Evolutionary conservation across 805 yeast species (phyloP).

Genomic region (Candida orba): DNA sequence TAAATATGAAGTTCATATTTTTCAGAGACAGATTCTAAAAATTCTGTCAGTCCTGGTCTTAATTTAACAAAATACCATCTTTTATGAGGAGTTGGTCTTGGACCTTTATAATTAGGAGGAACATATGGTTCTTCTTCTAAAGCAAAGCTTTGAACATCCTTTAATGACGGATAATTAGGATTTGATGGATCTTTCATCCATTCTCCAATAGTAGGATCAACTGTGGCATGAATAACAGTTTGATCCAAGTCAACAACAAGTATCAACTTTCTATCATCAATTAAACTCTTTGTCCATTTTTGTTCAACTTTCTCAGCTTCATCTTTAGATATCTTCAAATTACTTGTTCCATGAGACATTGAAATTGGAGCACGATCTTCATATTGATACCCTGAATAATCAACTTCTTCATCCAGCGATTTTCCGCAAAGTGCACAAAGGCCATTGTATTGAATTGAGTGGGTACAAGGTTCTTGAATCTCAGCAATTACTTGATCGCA

Average conservation of each 20-base stretch:
- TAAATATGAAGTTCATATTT: slow-evolving; percentile 88
- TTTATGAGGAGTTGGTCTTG: slow-evolving; percentile 40
- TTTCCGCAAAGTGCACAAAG: slow-evolving; percentile 10
- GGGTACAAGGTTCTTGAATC: slow-evolving; percentile 79
- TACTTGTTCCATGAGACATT: slow-evolving; percentile 85
- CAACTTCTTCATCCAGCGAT: slow-evolving; percentile 62
- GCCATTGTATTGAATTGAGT: slow-evolving; percentile 69
- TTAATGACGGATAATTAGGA: slow-evolving; percentile 79
- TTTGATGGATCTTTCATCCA: slow-evolving; percentile 86
- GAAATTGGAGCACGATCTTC: slow-evolving; percentile 75
- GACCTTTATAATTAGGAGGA: slow-evolving; percentile 55
- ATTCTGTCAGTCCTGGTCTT: slow-evolving; percentile 78
- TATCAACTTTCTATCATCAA: slow-evolving; percentile 61
- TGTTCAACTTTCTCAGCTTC: slow-evolving; percentile 86
- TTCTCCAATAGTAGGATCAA: slow-evolving; percentile 93
- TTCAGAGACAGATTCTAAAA: slow-evolving; percentile 55
- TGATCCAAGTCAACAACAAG: slow-evolving; percentile 96
- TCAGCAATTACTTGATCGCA: slow-evolving; percentile 43
- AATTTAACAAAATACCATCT: slow-evolving; percentile 91
- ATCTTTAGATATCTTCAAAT: slow-evolving; percentile 71
- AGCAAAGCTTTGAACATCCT: slow-evolving; percentile 71
- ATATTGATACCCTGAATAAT: slow-evolving; percentile 51
- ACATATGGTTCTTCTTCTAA: slow-evolving; percentile 66
- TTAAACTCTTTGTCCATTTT: slow-evolving; percentile 51
- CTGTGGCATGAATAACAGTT: slow-evolving; percentile 95